Percentiles rank a stretch among this genome's conserved stretches.
These are phyloP conservation scores for Brassica balearica DNA, from an alignment of 441 rosid genomes.

Conservation along the genomic window DNA sequence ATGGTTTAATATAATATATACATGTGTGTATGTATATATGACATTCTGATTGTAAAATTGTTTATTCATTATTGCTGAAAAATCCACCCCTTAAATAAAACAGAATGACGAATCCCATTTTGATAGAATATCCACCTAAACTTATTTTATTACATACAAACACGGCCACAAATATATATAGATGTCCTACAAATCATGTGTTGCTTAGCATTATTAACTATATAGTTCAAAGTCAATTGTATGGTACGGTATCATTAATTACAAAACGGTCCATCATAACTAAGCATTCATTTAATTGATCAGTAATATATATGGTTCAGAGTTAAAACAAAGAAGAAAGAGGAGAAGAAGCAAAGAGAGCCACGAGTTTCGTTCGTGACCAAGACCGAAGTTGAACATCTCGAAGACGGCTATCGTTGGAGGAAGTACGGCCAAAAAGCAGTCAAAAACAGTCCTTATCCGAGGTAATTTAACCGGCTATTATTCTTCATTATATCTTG, in stretches of 20 bases:
- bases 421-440: slow-evolving; percentile 98
- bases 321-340: slow-evolving; percentile 65
- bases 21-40: neutral
- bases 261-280: slow-evolving; percentile 12
- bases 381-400: slow-evolving; percentile 92
- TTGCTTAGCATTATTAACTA: slow-evolving; percentile 7
- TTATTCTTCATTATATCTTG: too few relatives aligned
- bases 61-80: neutral
- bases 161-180: too few relatives aligned
- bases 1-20: neutral
- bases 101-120: slow-evolving; percentile 13
- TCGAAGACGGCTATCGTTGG: slow-evolving; percentile 98
- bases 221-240: slow-evolving; percentile 31
- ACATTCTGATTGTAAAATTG: neutral
- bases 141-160: slow-evolving; percentile 1
- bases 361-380: slow-evolving; percentile 91
- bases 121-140: slow-evolving; percentile 17
- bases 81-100: slow-evolving; percentile 9
- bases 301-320: slow-evolving; percentile 40
- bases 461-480: slow-evolving; percentile 58
- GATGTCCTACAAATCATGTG: slow-evolving; percentile 24
- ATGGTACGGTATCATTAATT: slow-evolving; percentile 5
- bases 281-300: slow-evolving; percentile 1
- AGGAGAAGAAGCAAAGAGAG: slow-evolving; percentile 71
- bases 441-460: slow-evolving; percentile 96